These are phyloP conservation scores for Saussurea involucrata DNA, from an alignment of 129 eudicot genomes.

Conservation along the genomic window DNA sequence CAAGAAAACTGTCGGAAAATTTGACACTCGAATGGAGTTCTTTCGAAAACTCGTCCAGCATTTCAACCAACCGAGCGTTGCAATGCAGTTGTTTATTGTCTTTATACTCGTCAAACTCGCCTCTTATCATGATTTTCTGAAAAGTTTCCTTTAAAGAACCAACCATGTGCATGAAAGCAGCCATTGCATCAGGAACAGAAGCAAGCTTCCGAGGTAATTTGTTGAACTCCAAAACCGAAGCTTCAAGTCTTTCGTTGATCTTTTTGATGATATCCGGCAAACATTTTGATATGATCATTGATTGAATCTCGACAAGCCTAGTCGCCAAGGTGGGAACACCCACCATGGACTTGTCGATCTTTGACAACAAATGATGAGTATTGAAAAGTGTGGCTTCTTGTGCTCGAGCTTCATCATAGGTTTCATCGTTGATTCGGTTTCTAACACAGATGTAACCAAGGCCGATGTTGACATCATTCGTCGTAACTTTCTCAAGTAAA, in stretches of 20 bases:
- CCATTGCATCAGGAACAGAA: slow-evolving; percentile 23
- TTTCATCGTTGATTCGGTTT: slow-evolving; percentile 17
- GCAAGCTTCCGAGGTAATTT: slow-evolving; percentile 17
- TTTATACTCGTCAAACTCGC: slow-evolving; percentile 33
- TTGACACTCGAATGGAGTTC: slow-evolving; percentile 13
- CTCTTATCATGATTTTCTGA: slow-evolving; percentile 24
- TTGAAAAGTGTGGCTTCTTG: slow-evolving; percentile 21
- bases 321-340: slow-evolving; percentile 32
- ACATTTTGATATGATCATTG: slow-evolving; percentile 28
- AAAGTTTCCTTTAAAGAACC: slow-evolving; percentile 24
- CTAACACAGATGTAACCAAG: too few relatives aligned
- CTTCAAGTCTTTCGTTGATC: slow-evolving; percentile 20
- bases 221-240: slow-evolving; percentile 12
- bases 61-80: slow-evolving; percentile 31
- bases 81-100: slow-evolving; percentile 31
- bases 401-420: slow-evolving; percentile 20
- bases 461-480: too few relatives aligned
- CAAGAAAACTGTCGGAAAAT: slow-evolving; percentile 9
- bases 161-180: slow-evolving; percentile 25
- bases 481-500: too few relatives aligned
- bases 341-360: slow-evolving; percentile 28
- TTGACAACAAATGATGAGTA: slow-evolving; percentile 8
- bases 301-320: slow-evolving; percentile 22
- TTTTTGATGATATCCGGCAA: slow-evolving; percentile 19
- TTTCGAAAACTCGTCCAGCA: slow-evolving; percentile 10